Conservation (phyloP, 2,329 filamentous ascomycete species). For the Stagonosporopsis vannaccii region DNA sequence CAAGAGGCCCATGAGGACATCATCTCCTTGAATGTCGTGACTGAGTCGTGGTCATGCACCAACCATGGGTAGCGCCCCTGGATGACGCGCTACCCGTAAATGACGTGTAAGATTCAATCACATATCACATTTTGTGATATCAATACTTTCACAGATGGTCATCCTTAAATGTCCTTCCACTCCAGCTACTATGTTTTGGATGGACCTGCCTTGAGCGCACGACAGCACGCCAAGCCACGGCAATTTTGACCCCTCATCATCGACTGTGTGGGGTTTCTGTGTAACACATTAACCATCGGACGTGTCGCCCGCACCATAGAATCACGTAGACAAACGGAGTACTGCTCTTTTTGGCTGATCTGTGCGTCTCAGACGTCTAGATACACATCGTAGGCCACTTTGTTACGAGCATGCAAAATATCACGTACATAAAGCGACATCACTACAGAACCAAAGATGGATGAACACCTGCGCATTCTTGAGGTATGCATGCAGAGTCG, state of each 20-base stretch:
- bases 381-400: background rate
- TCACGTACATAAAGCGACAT: slow-evolving; percentile 30
- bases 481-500: slow-evolving; percentile 32
- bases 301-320: background rate
- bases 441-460: slow-evolving; percentile 43
- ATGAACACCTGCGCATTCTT: slow-evolving; percentile 43
- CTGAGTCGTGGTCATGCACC: slow-evolving; percentile 1
- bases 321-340: background rate
- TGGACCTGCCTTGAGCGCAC: background rate
- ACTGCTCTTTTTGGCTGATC: background rate
- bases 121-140: background rate
- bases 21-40: background rate
- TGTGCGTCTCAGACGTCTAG: background rate
- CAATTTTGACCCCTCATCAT: slow-evolving; percentile 12
- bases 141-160: background rate
- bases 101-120: slow-evolving; percentile 12
- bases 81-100: slow-evolving; percentile 1
- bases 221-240: slow-evolving; percentile 6
- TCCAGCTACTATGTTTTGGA: background rate
- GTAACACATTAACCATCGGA: background rate
- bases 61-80: background rate
- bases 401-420: slow-evolving; percentile 39
- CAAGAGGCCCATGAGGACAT: background rate
- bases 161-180: background rate
- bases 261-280: background rate